phyloP scores from a whole-genome alignment of 202 grass and related monocot genomes.

The Dendrocalamus latiflorus region DNA sequence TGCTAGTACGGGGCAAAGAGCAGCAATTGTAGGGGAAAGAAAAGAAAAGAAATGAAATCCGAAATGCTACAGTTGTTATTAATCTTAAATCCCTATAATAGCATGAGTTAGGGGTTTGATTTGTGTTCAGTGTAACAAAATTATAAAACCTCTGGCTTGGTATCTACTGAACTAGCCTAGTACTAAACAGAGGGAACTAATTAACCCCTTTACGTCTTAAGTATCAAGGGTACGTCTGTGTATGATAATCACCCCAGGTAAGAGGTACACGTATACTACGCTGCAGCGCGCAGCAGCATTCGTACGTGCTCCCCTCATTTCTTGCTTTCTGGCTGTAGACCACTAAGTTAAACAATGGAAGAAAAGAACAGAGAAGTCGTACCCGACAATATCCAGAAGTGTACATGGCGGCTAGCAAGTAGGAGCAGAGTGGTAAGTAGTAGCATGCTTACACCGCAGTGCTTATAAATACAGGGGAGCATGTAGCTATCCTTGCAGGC shows the following conservation, averaged over 20 bases:
- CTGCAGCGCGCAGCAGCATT: not conserved
- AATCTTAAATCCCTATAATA: too few species aligned
- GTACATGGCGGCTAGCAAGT: not conserved
- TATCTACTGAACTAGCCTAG: not conserved
- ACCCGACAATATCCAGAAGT: not conserved
- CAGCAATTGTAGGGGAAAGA: not conserved
- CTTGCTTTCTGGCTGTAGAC: constrained; percentile 28
- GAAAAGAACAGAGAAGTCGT: not conserved
- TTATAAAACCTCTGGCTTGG: not conserved
- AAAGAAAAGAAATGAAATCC: not conserved
- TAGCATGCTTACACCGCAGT: not conserved
- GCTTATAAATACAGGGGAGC: constrained; percentile 31
- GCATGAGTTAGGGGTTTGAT: not conserved
- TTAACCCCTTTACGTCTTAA: not conserved
- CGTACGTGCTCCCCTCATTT: not conserved
- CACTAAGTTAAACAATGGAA: constrained; percentile 31
- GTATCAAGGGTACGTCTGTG: not conserved
- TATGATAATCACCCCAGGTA: not conserved
- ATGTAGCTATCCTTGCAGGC: constrained; percentile 24
- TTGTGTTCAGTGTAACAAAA: not conserved
- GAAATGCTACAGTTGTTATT: not conserved
- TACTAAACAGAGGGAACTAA: not conserved
- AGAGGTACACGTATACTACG: not conserved
- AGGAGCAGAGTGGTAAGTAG: not conserved
- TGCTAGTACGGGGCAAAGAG: not conserved